Base-by-base conservation (phyloP, 2,329 filamentous ascomycete genomes). In the Aspergillus sp. region DNA sequence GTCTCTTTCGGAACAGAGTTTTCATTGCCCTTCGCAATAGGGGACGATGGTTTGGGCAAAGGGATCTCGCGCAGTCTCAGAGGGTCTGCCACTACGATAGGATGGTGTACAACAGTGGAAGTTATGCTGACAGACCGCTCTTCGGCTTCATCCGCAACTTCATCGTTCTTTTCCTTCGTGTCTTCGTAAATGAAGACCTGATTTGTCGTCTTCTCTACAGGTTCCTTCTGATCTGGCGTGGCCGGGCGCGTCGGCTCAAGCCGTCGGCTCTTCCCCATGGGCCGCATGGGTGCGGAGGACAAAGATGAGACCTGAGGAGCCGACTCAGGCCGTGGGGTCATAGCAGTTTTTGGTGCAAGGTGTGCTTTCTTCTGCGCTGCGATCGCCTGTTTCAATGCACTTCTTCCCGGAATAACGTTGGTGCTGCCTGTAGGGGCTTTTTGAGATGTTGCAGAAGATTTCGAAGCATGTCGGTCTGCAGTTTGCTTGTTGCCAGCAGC, bases 321-420 rank as follows among this genome's bases (percentile, higher is more conserved):
- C 62, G 85, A 86, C 68, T 78, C 84, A n/a, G 85, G 84, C 17
- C 83, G 80, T 51, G 84, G 80, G 21, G 81, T 80, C 50, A 81
- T 74, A 73, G 64, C 36, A 27, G 78, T 77, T 11, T 73, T 68
- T 42, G 77, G 77, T 47, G 76, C 77, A 15, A 70, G 42, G 57
- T 78, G 70, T 52, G 82, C 83, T 60, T 80, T 91, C 77, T 92
- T 93, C 71, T 94, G 90, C 5, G 92, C 92, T 70, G 92, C 80
- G 82, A 97, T 92, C 3, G 91, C 83, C 69, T 96, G 93, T 64
- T 91, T 89, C 25, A 97, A 77, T 10, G 90, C 90, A 10, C 77
- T 78, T 39, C 83, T 71, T 42, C 68, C 64, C 39, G 65, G 59
- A 7, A 55, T 59, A 8, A 67, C 64, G 30, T 64, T 58, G 21